Conservation (phyloP, 2,329 filamentous ascomycete species). For the Cadophora luteo-olivacea region DNA sequence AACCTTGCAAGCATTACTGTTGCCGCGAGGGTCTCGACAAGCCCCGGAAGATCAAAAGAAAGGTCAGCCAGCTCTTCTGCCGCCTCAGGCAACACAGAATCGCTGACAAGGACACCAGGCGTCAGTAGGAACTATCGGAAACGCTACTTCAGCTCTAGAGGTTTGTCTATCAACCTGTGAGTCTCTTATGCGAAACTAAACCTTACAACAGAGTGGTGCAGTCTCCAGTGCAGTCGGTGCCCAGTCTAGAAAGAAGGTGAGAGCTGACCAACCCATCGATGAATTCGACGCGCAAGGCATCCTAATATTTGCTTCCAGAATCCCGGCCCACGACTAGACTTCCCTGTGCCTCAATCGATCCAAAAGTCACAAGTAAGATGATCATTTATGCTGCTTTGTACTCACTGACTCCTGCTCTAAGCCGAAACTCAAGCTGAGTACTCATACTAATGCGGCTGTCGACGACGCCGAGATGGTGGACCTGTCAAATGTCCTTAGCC, state of each 20-base stretch:
- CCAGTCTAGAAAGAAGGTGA: neutral
- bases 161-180: neutral
- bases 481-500: constrained; percentile 34
- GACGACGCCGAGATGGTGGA: constrained; percentile 42
- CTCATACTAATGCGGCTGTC: constrained; percentile 9
- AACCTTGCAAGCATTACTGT: constrained; percentile 72
- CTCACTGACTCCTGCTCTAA: neutral
- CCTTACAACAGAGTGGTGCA: neutral
- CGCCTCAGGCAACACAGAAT: neutral
- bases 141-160: neutral
- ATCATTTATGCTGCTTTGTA: neutral
- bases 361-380: constrained; percentile 5
- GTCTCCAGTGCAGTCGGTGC: neutral
- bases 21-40: constrained; percentile 75
- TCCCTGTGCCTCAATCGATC: neutral
- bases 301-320: neutral
- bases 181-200: neutral
- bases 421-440: constrained; percentile 26
- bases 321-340: neutral
- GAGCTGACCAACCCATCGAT: neutral
- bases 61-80: constrained; percentile 22
- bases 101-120: neutral
- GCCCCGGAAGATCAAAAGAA: constrained; percentile 46
- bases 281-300: neutral
- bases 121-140: neutral